Evolutionary conservation across 352 stramenopile species (phyloP).

Genomic region (Globisporangium uncinulatum): DNA sequence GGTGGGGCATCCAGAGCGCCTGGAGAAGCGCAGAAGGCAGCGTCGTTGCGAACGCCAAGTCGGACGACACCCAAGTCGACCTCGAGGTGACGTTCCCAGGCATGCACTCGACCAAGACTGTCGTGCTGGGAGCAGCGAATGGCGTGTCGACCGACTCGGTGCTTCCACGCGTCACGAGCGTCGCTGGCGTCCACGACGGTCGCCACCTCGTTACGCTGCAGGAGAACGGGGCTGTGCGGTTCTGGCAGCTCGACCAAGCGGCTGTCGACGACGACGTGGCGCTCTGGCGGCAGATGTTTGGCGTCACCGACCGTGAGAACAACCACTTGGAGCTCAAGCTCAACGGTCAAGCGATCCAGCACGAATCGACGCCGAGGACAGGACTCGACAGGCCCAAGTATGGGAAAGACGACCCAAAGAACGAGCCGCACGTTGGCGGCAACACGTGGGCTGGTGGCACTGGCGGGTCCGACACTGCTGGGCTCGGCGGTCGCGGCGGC

Average conservation of each 20-base stretch:
- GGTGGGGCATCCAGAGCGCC: conserved; percentile 19
- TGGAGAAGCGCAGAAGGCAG: conserved; percentile 19
- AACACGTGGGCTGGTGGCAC: conserved; percentile 94
- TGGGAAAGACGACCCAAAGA: conserved; percentile 93
- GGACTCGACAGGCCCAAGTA: conserved; percentile 84
- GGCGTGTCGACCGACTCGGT: neutral
- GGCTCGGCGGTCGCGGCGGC: conserved; percentile 91
- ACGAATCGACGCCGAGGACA: conserved; percentile 57
- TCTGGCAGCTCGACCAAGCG: conserved; percentile 58
- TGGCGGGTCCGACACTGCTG: conserved; percentile 90
- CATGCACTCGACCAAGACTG: conserved; percentile 29
- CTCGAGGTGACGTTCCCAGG: conserved; percentile 32
- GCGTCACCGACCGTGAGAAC: conserved; percentile 10
- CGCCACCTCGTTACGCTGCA: conserved; percentile 51
- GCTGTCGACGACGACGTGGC: conserved; percentile 38
- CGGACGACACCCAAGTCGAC: conserved; percentile 24
- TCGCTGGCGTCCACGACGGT: conserved; percentile 24
- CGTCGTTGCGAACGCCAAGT: conserved; percentile 20
- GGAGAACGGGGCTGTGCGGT: conserved; percentile 39
- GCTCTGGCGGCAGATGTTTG: conserved; percentile 71
- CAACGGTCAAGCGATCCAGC: conserved; percentile 26
- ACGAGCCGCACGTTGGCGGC: conserved; percentile 91
- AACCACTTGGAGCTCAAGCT: conserved; percentile 41
- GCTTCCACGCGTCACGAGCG: conserved; percentile 32
- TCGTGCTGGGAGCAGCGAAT: conserved; percentile 21